phyloP scores from a whole-genome alignment of 2,329 filamentous ascomycete genomes.

The Orbilia quercus region DNA sequence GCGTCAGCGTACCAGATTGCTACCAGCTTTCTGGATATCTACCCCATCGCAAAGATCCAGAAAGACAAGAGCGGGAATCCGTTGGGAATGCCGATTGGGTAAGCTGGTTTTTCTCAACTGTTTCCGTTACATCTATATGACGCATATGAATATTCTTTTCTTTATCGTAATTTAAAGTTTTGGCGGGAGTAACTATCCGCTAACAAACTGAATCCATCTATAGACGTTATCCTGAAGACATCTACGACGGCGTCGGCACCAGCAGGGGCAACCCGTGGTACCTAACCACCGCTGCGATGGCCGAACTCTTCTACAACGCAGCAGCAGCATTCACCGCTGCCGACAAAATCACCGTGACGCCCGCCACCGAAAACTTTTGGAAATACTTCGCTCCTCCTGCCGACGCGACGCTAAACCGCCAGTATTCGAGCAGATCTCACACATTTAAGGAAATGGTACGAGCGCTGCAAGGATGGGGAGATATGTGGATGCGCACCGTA shows the following conservation, averaged over 20 bases:
- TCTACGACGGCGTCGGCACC: conserved; percentile 73
- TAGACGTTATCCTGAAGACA: conserved; percentile 77
- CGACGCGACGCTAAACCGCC: conserved; percentile 15
- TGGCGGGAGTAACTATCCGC: neutral
- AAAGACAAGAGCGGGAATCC: conserved; percentile 46
- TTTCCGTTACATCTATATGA: neutral
- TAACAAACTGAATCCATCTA: conserved; percentile 65
- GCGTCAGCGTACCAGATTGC: conserved; percentile 51
- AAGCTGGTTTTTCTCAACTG: conserved; percentile 58
- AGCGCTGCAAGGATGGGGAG: conserved; percentile 52
- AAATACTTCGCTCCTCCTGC: conserved; percentile 55
- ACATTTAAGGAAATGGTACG: conserved; percentile 50
- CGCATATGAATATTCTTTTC: neutral
- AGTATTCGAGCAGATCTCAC: conserved; percentile 35
- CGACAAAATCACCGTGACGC: conserved; percentile 74
- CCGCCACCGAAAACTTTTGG: conserved; percentile 78
- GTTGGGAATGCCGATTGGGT: conserved; percentile 54
- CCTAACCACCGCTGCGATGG: conserved; percentile 78
- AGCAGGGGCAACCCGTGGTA: conserved; percentile 77
- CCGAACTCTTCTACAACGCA: conserved; percentile 82
- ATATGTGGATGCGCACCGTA: conserved; percentile 54
- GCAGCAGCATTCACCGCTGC: conserved; percentile 75
- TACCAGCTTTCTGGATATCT: conserved; percentile 50
- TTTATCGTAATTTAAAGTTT: neutral
- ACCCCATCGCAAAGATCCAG: conserved; percentile 35